Conservation (phyloP, 495 filamentous ascomycete species). For the Lepidopterella palustris region DNA sequence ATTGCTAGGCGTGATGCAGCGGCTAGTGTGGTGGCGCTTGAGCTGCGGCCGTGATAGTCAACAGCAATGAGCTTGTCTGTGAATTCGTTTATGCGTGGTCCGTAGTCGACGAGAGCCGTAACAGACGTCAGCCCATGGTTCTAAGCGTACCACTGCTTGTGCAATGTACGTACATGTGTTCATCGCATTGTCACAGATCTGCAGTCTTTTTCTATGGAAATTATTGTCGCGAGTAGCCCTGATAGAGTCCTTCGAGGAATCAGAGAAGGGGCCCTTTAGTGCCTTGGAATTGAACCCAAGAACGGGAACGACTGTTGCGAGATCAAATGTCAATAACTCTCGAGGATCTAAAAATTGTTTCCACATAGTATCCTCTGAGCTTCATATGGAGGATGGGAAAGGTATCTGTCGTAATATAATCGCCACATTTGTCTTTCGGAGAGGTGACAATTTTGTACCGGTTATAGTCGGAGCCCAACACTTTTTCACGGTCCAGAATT, state of each 20-base stretch:
- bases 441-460: neutral
- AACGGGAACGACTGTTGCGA: neutral
- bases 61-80: slow-evolving; percentile 6
- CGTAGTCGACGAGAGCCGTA: slow-evolving; percentile 4
- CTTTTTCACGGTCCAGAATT: slow-evolving; percentile 13
- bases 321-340: slow-evolving; percentile 9
- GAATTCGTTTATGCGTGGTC: slow-evolving; percentile 6
- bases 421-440: slow-evolving; percentile 6
- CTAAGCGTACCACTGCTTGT: too few species aligned
- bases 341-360: too few species aligned
- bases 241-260: neutral
- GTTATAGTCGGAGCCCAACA: neutral
- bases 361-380: neutral
- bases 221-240: slow-evolving; percentile 9
- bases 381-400: neutral
- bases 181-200: slow-evolving; percentile 13
- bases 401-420: slow-evolving; percentile 8
- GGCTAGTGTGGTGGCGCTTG: too few species aligned
- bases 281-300: slow-evolving; percentile 6
- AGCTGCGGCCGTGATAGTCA: too few species aligned
- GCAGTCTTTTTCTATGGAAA: slow-evolving; percentile 11
- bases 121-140: neutral
- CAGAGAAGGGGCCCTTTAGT: slow-evolving; percentile 14
- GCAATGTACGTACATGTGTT: neutral
- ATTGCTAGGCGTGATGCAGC: too few species aligned